Conservation (phyloP, 805 yeast species). For the Wickerhamomyces subpelliculosus region DNA sequence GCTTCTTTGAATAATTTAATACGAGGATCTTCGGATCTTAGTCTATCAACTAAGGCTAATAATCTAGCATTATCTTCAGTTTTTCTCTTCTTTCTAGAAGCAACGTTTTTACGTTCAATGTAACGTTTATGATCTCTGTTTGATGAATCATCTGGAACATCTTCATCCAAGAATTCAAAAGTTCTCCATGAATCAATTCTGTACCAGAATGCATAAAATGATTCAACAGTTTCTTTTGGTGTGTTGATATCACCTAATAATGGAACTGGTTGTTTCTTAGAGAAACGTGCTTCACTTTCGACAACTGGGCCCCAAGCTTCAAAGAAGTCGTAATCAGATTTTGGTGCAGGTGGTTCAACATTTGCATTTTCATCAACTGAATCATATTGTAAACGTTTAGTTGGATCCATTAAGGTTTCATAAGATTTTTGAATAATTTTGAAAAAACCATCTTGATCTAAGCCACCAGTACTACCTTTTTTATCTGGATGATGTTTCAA, state of each 20-base stretch:
- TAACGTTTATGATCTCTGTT: slow-evolving; percentile 99
- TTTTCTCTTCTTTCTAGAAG: slow-evolving; percentile 95
- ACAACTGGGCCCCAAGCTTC: slow-evolving; percentile 93
- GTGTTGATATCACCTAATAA: slow-evolving; percentile 61
- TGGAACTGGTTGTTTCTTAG: slow-evolving; percentile 88
- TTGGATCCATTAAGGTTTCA: slow-evolving; percentile 81
- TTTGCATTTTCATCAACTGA: slow-evolving; percentile 89
- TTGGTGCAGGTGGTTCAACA: slow-evolving; percentile 68
- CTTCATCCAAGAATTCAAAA: slow-evolving; percentile 97
- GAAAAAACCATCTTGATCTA: slow-evolving; percentile 94
- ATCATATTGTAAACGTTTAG: slow-evolving; percentile 88
- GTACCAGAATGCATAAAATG: slow-evolving; percentile 87
- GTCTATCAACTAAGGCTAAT: slow-evolving; percentile 81
- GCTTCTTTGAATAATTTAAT: slow-evolving; percentile 87
- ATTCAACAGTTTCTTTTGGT: slow-evolving; percentile 74
- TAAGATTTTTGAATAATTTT: slow-evolving; percentile 96
- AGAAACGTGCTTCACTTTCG: slow-evolving; percentile 85
- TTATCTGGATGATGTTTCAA: slow-evolving; percentile 98
- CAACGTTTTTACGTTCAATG: slow-evolving; percentile 94
- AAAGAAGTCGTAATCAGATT: slow-evolving; percentile 70
- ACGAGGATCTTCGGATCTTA: slow-evolving; percentile 88
- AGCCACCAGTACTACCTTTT: slow-evolving; percentile 79
- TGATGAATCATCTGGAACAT: slow-evolving; percentile 97
- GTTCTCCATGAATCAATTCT: slow-evolving; percentile 97
- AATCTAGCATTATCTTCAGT: slow-evolving; percentile 93